Conservation (phyloP, 306 rosid genomes). For the Ziziphus jujuba region DNA sequence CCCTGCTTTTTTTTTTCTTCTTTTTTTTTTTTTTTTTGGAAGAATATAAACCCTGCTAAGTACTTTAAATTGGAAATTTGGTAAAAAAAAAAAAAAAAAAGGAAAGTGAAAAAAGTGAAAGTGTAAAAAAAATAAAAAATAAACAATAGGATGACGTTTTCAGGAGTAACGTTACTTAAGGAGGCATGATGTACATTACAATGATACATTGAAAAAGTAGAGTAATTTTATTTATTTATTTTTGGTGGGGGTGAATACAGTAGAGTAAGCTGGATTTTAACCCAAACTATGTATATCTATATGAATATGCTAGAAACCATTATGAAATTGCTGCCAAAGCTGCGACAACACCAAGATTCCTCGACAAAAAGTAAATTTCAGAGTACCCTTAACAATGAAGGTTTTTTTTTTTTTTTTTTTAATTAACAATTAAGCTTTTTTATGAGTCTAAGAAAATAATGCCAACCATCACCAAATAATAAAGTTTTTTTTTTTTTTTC, state of each 20-base stretch:
- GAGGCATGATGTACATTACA: neutral
- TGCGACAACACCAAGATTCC: neutral
- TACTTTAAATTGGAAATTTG: neutral
- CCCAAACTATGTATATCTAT: neutral
- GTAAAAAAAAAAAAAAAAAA: neutral
- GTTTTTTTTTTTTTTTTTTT: no score
- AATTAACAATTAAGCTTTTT: no score
- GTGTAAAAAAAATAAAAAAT: conserved; percentile 1
- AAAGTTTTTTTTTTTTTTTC: no score
- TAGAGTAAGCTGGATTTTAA: neutral
- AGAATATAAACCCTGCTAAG: neutral
- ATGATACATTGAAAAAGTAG: neutral
- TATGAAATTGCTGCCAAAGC: conserved; percentile 8
- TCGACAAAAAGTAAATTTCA: no score
- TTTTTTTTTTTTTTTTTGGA: no score
- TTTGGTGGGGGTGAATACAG: no score
- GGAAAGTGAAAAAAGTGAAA: conserved; percentile 2
- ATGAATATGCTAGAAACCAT: no score
- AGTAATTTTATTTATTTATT: no score
- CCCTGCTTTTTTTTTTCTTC: no score
- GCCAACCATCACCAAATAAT: no score
- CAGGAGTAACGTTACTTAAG: neutral
- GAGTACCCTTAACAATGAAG: neutral
- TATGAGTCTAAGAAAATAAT: no score
- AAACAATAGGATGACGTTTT: neutral